Percentiles rank a stretch among this genome's conserved stretches.
Evolutionary conservation across 2,329 filamentous ascomycete species (phyloP).

Genomic region (Ophiobolus disseminans): DNA sequence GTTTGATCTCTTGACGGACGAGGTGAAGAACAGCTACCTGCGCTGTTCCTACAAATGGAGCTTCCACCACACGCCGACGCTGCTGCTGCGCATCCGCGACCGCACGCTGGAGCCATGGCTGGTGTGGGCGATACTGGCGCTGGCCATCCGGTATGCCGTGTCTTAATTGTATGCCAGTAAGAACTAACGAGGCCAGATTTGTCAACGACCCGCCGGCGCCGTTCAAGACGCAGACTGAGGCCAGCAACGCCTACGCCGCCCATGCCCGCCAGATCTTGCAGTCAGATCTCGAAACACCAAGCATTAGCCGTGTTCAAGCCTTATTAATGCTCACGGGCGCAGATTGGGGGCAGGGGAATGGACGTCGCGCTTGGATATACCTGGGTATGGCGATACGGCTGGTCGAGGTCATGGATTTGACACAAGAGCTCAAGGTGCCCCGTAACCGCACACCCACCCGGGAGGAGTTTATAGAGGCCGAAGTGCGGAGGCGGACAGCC

Average conservation of each 20-base stretch:
- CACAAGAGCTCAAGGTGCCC: constrained; percentile 43
- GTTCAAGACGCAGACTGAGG: constrained; percentile 48
- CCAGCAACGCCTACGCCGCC: constrained; percentile 52
- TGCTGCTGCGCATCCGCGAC: constrained; percentile 48
- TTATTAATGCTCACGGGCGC: constrained; percentile 55
- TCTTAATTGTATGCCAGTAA: not conserved
- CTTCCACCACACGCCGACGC: constrained; percentile 51
- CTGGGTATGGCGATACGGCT: constrained; percentile 52
- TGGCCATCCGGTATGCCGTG: constrained; percentile 50
- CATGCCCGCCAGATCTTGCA: constrained; percentile 51
- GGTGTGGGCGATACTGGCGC: constrained; percentile 52
- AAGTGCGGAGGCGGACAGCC: constrained; percentile 49
- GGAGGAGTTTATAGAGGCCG: constrained; percentile 51
- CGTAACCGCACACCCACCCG: constrained; percentile 42
- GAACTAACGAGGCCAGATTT: constrained; percentile 35
- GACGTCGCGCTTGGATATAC: constrained; percentile 50
- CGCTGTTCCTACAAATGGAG: constrained; percentile 53
- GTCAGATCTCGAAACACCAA: constrained; percentile 49
- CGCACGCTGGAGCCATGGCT: constrained; percentile 48
- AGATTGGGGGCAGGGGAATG: constrained; percentile 56
- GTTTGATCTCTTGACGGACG: constrained; percentile 50
- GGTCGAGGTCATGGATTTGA: constrained; percentile 51
- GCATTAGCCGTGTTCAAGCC: constrained; percentile 49
- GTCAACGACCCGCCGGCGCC: constrained; percentile 46
- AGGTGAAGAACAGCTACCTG: constrained; percentile 52